phyloP scores from a whole-genome alignment of 2,329 filamentous ascomycete species.

The Claviceps sp. region DNA sequence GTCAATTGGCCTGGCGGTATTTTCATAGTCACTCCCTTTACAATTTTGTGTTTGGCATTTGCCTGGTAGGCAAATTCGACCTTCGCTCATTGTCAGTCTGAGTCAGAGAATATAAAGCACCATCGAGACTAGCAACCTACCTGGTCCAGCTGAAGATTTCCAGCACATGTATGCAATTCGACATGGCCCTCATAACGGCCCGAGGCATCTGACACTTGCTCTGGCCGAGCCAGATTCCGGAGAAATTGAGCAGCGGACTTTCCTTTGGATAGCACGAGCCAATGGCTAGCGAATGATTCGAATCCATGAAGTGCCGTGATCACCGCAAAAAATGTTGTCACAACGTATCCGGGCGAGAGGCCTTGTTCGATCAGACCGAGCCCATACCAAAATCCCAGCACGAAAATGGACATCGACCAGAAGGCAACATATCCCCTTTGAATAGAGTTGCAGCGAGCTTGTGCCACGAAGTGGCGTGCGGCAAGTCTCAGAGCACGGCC shows the following conservation, averaged over 20 bases:
- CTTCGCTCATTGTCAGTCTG: constrained; percentile 25
- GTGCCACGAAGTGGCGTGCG: constrained; percentile 48
- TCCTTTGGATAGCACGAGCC: constrained; percentile 67
- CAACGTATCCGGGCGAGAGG: constrained; percentile 49
- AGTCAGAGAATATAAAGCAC: neutral
- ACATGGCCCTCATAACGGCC: neutral
- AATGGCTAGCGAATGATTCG: constrained; percentile 61
- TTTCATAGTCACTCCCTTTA: constrained; percentile 49
- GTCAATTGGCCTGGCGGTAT: constrained; percentile 62
- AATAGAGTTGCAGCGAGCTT: constrained; percentile 53
- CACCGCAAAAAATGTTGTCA: constrained; percentile 78
- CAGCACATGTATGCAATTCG: constrained; percentile 36
- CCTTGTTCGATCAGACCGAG: constrained; percentile 52
- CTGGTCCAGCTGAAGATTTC: constrained; percentile 55
- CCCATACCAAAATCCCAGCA: constrained; percentile 84
- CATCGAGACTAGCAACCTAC: constrained; percentile 30
- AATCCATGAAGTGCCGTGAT: constrained; percentile 64
- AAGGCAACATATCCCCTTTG: constrained; percentile 65
- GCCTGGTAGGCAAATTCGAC: constrained; percentile 74
- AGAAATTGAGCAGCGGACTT: constrained; percentile 58
- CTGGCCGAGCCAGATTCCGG: constrained; percentile 24
- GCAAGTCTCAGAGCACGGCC: constrained; percentile 40
- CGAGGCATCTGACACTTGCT: neutral
- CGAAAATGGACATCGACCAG: constrained; percentile 66
- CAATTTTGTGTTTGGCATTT: constrained; percentile 43